Percentiles rank a stretch among this genome's conserved stretches.
phyloP scores from a whole-genome alignment of 257 asterid genomes.

The Anisodus tanguticus region DNA sequence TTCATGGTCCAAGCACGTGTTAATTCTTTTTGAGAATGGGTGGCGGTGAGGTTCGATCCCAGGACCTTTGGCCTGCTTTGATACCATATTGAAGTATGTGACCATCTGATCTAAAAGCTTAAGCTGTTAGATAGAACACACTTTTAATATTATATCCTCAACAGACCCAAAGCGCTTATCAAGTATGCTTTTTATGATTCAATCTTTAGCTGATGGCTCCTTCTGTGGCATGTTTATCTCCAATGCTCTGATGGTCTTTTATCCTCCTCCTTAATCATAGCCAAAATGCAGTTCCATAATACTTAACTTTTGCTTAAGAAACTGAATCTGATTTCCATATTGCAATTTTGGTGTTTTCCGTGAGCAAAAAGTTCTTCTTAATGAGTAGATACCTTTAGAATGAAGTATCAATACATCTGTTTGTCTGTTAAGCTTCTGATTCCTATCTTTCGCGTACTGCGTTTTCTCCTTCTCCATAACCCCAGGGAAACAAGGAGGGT shows the following conservation, averaged over 20 bases:
- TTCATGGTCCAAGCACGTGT: no score
- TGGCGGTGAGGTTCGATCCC: no score
- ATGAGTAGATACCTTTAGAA: neutral
- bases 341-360: neutral
- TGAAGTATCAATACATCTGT: neutral
- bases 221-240: neutral
- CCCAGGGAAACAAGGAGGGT: neutral
- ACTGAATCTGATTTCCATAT: neutral
- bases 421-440: neutral
- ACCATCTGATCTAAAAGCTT: no score
- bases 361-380: neutral
- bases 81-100: no score
- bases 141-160: no score
- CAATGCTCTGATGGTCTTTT: neutral
- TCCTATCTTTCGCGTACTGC: neutral
- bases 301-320: neutral
- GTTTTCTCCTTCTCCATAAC: neutral
- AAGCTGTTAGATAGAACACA: no score
- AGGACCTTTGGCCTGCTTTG: no score
- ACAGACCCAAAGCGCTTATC: constrained; percentile 74
- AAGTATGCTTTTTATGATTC: constrained; percentile 54
- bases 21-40: no score
- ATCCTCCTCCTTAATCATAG: neutral
- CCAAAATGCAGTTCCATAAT: neutral
- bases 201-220: constrained; percentile 22